Evolutionary conservation across 73 alveolate species (phyloP), one percentile per base, ranked within the genome.

Genomic region (Paramecium sexaurelia): DNA sequence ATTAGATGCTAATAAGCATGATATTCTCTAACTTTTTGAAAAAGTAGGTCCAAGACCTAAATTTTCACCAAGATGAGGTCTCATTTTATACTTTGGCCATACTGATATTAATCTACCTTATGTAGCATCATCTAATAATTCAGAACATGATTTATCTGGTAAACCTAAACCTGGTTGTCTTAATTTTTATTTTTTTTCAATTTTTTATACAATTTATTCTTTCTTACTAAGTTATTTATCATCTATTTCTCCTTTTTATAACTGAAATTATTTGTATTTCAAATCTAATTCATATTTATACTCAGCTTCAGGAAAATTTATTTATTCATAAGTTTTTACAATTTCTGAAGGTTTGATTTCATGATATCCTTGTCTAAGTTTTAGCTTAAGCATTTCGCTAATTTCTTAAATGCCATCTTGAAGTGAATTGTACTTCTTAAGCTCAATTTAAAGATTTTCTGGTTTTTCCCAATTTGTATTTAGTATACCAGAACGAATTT

Each of bases 41-140:
- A 43, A 43, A 32, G 57, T 35, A 33, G 92, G 51, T 33, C 92
- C 92, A 19, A 85, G 29, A 8, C 39, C 85, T 17, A 29, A 37
- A 68, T 8, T 68, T 68, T 68, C 85, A 3, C 85, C 85, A 17
- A 68, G 39, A 29, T 68, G 5, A 29, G 85, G 33, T 68, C 85
- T 68, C 39, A 32, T 26, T 22, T 32, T 22, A 68, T 17, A 9
- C 29, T 33, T 68, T 26, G 85, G 85, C 85, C 85, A 68, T 32
- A 26, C 19, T 5, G 32, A 17, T 6, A 68, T 11, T 29, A 68
- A 33, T 37, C 8, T 33, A 68, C 55, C 85, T 7, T 27, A n/a
- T 3, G 55, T 68, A 9, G 55, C 85, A 68, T 29, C 26, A 68
- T 68, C 85, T 26, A 20, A 26, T 13, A 68, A 27, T 27, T 22